These are phyloP conservation scores for Actinomortierella ambigua DNA, from an alignment of 371 early-diverging fungal genomes.

Conservation along the genomic window DNA sequence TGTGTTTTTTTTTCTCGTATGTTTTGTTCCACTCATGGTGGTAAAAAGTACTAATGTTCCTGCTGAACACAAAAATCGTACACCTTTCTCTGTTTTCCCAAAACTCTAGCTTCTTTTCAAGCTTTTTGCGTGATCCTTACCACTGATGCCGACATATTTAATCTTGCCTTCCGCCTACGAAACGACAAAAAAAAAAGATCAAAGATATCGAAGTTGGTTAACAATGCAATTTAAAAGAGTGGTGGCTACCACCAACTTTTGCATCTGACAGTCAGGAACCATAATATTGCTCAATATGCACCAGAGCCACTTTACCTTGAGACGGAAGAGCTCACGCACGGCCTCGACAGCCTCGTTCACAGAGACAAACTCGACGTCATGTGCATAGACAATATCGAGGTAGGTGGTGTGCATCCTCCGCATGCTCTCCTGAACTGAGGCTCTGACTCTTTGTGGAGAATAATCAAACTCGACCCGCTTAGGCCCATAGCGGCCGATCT, in stretches of 20 bases:
- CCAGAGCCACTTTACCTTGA: constrained; percentile 70
- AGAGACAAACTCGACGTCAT: constrained; percentile 85
- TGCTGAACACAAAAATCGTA: too few relatives aligned
- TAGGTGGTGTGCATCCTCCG: constrained; percentile 68
- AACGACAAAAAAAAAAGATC: neutral
- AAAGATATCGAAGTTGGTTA: neutral
- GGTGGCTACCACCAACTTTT: neutral
- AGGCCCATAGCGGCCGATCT: constrained; percentile 79
- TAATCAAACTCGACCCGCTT: constrained; percentile 71
- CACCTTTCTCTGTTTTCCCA: too few relatives aligned
- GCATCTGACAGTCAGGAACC: neutral
- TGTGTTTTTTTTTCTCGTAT: too few relatives aligned
- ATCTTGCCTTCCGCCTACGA: constrained; percentile 62
- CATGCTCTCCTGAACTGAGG: constrained; percentile 70
- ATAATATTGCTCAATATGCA: too few relatives aligned
- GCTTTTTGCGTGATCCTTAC: constrained; percentile 30
- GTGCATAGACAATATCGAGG: constrained; percentile 76
- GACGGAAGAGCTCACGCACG: constrained; percentile 65
- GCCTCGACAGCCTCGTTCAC: constrained; percentile 63
- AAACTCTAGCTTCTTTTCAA: too few relatives aligned
- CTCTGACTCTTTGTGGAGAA: constrained; percentile 55
- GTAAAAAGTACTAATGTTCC: too few relatives aligned
- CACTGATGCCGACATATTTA: constrained; percentile 76
- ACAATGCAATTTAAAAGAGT: neutral
- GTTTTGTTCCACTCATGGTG: too few relatives aligned